Base-by-base conservation (phyloP, 2,329 filamentous ascomycete species). In the Aureobasidium vineae region DNA sequence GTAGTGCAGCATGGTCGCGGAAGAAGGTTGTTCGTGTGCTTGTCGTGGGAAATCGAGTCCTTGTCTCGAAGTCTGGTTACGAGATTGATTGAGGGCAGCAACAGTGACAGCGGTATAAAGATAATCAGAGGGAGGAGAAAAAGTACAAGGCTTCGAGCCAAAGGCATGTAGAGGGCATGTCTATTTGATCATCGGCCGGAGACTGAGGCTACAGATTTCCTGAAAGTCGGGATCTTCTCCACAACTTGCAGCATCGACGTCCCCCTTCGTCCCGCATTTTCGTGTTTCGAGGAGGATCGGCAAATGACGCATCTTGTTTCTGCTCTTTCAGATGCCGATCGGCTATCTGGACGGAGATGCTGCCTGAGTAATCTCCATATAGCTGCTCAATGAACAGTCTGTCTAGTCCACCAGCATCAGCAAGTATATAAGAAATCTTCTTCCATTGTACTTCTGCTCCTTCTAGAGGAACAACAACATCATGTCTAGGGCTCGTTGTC, bases 1-100 rank as follows among this genome's bases (percentile, higher is more conserved):
- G 65, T 67, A 67, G 21, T 60, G 60, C 13, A 67, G 65, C 65
- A 67, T 67, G 7, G 21, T 67, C 21, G 40, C 50, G 50, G 52
- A 49, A 40, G 45, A n/a, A 19, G 4, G 1, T 13, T 40, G 23
- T 56, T 33, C 26, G 36, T 21, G 54, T 59, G 21, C n/a, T 28
- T 33, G 47, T 52, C 59, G 59, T 61, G 57, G 57, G 28, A 47
- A 63, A 28, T 52, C 36, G 59, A 41, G 33, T 41, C 45, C 36
- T 31, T 63, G 15, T 36, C 31, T 21, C 33, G 43, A 31, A 52
- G 45, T 31, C 21, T 61, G 43, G 21, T 36, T 56, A 28, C 4
- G 19, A 33, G 10, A 10, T 21, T 19, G 21, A 21, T 13, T 7
- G 26, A 47, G 21, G n/a, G 41, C 1, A 52, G 45, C 15, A 52